Base-by-base conservation (phyloP, 805 yeast species). In the Torulaspora franciscae region DNA sequence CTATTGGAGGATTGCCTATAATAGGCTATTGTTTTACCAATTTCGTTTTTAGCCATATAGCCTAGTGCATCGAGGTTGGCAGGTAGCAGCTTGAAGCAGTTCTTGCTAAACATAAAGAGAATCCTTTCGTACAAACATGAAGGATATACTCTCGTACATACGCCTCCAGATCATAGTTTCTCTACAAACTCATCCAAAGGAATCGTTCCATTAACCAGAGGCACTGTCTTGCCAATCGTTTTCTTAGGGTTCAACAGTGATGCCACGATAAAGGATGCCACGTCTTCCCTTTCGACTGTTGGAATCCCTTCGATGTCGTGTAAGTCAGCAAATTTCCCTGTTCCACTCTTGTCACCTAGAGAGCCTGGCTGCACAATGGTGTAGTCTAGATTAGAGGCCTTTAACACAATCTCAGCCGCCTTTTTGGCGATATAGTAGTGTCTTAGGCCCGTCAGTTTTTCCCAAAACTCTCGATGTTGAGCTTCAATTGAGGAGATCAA, bases 381-480 rank as follows among this genome's bases (percentile, higher is more conserved):
- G 66, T 68, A 80, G 51, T 78, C 75, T 51, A 75, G 65, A 1
- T 63, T 58, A 8, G 70, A 58, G 23, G 63, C 59, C 45, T 72
- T 71, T 42, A 73, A 51, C 36, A 65, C 67, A 35, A 69, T 58
- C 56, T 81, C 86, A 3, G 85, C 83, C 43, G 77, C 77, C 54
- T 74, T 75, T 62, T 81, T 81, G 10, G 83, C 80, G 46, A 77
- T 76, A 52, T 72, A 80, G 62, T 81, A 80, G 23, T 74, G 60
- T 45, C 72, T 60, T 33, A 75, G 54, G 6, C 70, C 54, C n/a
- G 35, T 25, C 9, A 68, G 55, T 23, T 62, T 57, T 52, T 66
- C 66, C 71, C 76, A 72, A 44, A 67, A 64, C 4, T 66, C 72
- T 27, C 83, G 68, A 43, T 74, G 70, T n/a, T 71, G 72, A 1